Percentiles rank a stretch among this genome's conserved stretches.
phyloP scores from a whole-genome alignment of 495 filamentous ascomycete species.

The Penicillium ochrochloron region DNA sequence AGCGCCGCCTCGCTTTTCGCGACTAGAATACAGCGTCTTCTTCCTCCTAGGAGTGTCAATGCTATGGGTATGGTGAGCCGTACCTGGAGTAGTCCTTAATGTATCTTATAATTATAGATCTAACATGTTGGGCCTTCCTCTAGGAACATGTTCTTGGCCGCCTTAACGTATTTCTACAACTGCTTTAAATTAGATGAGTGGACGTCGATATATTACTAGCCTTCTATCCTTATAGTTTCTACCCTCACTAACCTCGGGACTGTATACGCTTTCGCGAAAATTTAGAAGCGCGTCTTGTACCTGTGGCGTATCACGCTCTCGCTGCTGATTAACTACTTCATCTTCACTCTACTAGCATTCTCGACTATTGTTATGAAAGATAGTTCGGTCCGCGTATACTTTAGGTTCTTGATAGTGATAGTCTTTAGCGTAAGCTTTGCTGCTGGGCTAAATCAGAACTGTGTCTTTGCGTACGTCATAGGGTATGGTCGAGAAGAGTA shows the following conservation, averaged over 20 bases:
- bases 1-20: slow-evolving; percentile 60
- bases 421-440: slow-evolving; percentile 79
- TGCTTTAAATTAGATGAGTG: slow-evolving; percentile 74
- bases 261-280: slow-evolving; percentile 73
- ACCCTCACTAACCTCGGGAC: slow-evolving; percentile 78
- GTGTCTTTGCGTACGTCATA: slow-evolving; percentile 88
- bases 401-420: slow-evolving; percentile 80
- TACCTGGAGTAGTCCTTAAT: background rate
- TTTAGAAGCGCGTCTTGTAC: slow-evolving; percentile 81
- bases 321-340: slow-evolving; percentile 69
- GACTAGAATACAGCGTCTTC: slow-evolving; percentile 84
- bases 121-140: background rate
- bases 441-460: slow-evolving; percentile 89
- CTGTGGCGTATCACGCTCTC: slow-evolving; percentile 78
- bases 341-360: slow-evolving; percentile 77
- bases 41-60: slow-evolving; percentile 86
- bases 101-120: background rate
- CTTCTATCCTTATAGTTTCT: slow-evolving; percentile 83
- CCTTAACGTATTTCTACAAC: slow-evolving; percentile 86
- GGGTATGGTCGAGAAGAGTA: slow-evolving; percentile 84
- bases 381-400: slow-evolving; percentile 66
- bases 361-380: slow-evolving; percentile 71
- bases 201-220: slow-evolving; percentile 80
- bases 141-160: slow-evolving; percentile 99
- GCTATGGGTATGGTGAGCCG: slow-evolving; percentile 87